Conservation (phyloP, 2,329 filamentous ascomycete genomes). For the Didymella glomerata region DNA sequence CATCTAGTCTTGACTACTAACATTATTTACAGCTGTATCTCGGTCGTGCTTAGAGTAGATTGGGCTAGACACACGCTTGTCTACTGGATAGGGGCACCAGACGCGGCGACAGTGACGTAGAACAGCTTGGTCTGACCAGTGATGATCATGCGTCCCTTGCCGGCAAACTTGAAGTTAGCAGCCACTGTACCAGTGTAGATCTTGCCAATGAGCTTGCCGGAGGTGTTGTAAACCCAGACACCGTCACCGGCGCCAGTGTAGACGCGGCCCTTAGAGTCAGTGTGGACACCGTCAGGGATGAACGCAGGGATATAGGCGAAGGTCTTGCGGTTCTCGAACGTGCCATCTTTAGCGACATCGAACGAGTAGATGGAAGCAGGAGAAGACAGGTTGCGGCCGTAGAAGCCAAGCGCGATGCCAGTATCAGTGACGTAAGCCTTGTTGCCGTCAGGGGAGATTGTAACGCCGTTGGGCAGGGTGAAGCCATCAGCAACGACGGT, state of each 20-base stretch:
- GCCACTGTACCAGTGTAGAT: slow-evolving; percentile 34
- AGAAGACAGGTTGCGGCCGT: slow-evolving; percentile 31
- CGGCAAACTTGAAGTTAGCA: slow-evolving; percentile 38
- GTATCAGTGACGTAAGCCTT: slow-evolving; percentile 57
- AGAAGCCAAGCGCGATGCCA: slow-evolving; percentile 33
- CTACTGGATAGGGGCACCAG: slow-evolving; percentile 24
- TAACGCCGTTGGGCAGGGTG: slow-evolving; percentile 53
- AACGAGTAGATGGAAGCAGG: slow-evolving; percentile 37
- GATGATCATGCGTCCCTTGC: slow-evolving; percentile 36
- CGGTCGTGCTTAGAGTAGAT: neutral
- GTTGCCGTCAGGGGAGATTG: slow-evolving; percentile 52
- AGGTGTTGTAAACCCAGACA: slow-evolving; percentile 60
- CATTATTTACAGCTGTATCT: neutral
- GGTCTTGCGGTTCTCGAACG: slow-evolving; percentile 33
- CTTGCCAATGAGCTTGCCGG: slow-evolving; percentile 56
- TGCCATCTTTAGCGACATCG: slow-evolving; percentile 33
- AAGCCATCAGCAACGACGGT: slow-evolving; percentile 52
- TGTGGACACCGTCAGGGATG: slow-evolving; percentile 36
- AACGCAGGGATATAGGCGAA: slow-evolving; percentile 31
- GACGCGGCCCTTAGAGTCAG: slow-evolving; percentile 60
- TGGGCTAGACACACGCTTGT: neutral
- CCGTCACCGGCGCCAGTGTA: slow-evolving; percentile 61
- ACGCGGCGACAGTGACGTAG: slow-evolving; percentile 33
- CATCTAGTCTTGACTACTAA: neutral
- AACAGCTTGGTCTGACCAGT: slow-evolving; percentile 39